Base-by-base conservation (phyloP, 768 basidiomycete species). In the Austroboletus eburneus region DNA sequence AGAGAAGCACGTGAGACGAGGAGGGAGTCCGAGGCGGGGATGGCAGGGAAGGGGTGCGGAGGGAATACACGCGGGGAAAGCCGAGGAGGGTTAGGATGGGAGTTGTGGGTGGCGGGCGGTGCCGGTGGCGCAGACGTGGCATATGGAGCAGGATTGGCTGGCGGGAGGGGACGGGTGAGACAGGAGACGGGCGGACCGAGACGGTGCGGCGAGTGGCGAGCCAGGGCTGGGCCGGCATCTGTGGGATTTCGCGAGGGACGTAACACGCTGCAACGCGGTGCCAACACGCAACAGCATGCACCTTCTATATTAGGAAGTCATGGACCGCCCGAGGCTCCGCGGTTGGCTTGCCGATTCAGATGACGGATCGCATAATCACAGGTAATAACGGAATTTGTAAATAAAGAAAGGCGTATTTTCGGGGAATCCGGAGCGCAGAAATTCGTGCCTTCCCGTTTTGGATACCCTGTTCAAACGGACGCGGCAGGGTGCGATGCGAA, bases 321-420 rank as follows among this genome's bases (percentile, higher is more conserved):
- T 45, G 40, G 42, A 5, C 50, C 50, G 42, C 46, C 64, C 65
- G 65, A 68, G 65, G 65, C 21, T 48, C 65, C 65, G 65, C 65
- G 65, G 65, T 60, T 57, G 46, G 52, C 33, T 45, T 61, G 59
- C 60, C 58, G 57, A 57, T 57, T 47, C 45, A 55, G 47, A 50
- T 62, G 52, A 45, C 10, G 45, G 53, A 24, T 63, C 38, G 59
- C 34, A 49, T 61, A 61, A 62, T 55, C 60, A 63, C 2, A 62
- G 55, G 52, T 66, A 55, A 67, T 67, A 63, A 45, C 61, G 39
- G 51, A 52, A 62, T 59, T 65, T 65, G 56, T 39, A 50, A 65
- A 63, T 49, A 56, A 50, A 43, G 38, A 41, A 59, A 46, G 49
- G 51, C 30, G 49, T 49, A 57, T 59, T 55, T 49, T 55, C 55